Evolutionary conservation across 192 early-diverging fungal genomes (phyloP).

Genomic region (Dissophora globulifera): DNA sequence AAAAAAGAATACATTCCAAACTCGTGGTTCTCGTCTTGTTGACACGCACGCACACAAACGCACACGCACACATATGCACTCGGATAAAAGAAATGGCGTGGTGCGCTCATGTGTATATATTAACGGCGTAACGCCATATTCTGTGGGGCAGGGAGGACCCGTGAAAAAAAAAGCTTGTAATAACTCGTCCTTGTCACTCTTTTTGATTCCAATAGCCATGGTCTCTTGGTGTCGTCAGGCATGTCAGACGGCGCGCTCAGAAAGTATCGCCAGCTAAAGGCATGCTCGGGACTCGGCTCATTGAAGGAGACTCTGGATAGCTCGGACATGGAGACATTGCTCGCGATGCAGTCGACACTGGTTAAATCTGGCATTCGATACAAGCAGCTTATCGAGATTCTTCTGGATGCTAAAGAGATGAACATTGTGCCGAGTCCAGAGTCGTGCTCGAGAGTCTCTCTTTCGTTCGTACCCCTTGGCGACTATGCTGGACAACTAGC

Average conservation of each 20-base stretch:
- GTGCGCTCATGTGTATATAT: too few species aligned
- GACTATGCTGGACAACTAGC: slow-evolving; percentile 49
- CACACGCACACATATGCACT: too few species aligned
- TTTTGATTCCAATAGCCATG: slow-evolving; percentile 33
- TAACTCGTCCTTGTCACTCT: not conserved
- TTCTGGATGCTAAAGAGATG: slow-evolving; percentile 51
- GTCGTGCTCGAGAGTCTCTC: slow-evolving; percentile 32
- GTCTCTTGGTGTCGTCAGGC: slow-evolving; percentile 14
- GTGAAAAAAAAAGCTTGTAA: too few species aligned
- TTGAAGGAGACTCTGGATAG: slow-evolving; percentile 11
- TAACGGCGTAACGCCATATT: too few species aligned
- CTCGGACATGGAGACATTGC: slow-evolving; percentile 27
- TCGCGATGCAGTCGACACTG: slow-evolving; percentile 28
- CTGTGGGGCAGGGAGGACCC: too few species aligned
- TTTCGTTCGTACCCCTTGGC: slow-evolving; percentile 18
- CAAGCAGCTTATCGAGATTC: slow-evolving; percentile 43
- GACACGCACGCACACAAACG: too few species aligned
- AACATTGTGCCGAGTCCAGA: slow-evolving; percentile 26
- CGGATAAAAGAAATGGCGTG: too few species aligned
- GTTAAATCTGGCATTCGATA: slow-evolving; percentile 15
- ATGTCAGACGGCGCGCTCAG: slow-evolving; percentile 29
- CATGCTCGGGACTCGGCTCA: slow-evolving; percentile 8
- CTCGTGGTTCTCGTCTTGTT: slow-evolving; percentile 1
- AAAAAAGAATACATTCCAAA: not conserved
- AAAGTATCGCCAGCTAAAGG: slow-evolving; percentile 35